Evolutionary conservation across 208 protist species (phyloP).

Genomic region (Wallacemonas sp.): DNA sequence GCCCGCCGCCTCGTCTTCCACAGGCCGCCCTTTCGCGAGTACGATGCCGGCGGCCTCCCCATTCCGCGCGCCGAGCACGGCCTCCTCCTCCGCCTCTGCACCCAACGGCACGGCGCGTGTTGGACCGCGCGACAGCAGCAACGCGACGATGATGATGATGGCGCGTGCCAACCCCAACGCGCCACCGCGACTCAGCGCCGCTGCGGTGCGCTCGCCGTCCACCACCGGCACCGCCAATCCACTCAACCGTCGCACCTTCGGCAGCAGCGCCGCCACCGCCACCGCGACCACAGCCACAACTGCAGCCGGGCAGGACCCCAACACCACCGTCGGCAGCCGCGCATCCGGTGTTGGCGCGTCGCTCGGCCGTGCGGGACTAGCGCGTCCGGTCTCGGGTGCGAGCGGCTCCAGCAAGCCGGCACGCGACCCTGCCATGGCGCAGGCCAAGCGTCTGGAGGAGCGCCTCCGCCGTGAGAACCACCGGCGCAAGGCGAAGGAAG

Average conservation of each 20-base stretch:
- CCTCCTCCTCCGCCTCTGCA: not conserved
- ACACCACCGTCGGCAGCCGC: too few species aligned
- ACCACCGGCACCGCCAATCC: conserved; percentile 22
- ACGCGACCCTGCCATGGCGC: conserved; percentile 6
- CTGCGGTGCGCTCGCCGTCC: conserved; percentile 6
- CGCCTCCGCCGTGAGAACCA: conserved; percentile 24
- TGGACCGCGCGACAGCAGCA: too few species aligned
- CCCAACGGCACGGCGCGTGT: not conserved
- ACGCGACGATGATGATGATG: too few species aligned
- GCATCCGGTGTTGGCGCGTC: conserved; percentile 12
- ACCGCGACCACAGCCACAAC: not conserved
- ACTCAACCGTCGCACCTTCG: conserved; percentile 48
- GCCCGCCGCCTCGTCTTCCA: too few species aligned
- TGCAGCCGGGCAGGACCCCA: too few species aligned
- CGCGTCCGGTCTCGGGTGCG: conserved; percentile 3
- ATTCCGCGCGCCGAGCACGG: not conserved
- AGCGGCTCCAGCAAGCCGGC: conserved; percentile 12
- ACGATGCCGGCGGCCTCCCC: conserved; percentile 8
- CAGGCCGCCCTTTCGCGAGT: not conserved
- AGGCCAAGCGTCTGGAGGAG: conserved; percentile 20
- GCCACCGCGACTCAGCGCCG: conserved; percentile 2
- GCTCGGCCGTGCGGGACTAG: conserved; percentile 1
- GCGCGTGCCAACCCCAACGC: not conserved
- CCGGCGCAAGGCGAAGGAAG: conserved; percentile 47
- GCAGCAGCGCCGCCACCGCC: conserved; percentile 16